These are phyloP conservation scores for Xylariaceae sp. DNA, from an alignment of 2,329 filamentous ascomycete genomes.

Conservation along the genomic window DNA sequence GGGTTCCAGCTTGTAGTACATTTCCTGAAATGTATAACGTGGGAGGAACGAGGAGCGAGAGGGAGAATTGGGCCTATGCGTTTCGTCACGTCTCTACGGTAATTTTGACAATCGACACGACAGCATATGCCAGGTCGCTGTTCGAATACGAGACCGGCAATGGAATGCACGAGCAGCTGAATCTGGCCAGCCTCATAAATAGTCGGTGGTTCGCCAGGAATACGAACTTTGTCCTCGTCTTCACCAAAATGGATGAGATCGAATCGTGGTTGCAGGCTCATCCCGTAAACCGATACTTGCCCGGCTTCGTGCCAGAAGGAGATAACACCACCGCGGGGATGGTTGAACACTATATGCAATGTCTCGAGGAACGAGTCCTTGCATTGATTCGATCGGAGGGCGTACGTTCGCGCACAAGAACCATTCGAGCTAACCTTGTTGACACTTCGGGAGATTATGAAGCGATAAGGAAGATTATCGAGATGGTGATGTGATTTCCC, in stretches of 20 bases:
- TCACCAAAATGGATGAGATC: conserved; percentile 1
- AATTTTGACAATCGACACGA: conserved; percentile 1
- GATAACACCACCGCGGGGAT: background rate
- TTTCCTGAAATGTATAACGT: background rate
- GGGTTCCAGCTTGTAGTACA: background rate
- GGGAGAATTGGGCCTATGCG: background rate
- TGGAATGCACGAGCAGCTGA: background rate
- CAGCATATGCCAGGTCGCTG: background rate
- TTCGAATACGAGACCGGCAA: background rate
- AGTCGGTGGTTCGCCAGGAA: background rate
- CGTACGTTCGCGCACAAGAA: too few species aligned
- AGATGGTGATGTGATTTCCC: too few species aligned
- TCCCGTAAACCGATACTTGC: background rate
- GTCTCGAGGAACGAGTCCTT: background rate
- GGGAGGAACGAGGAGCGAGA: background rate
- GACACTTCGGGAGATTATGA: too few species aligned
- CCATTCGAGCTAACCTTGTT: too few species aligned
- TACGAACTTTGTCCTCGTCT: background rate
- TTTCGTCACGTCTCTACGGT: background rate
- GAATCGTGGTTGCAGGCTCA: background rate
- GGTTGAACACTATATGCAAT: background rate
- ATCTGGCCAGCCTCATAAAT: background rate
- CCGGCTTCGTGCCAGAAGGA: background rate
- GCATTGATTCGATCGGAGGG: background rate
- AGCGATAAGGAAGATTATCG: too few species aligned